These are phyloP conservation scores for Rosa persica DNA, from an alignment of 306 rosid genomes.

Conservation along the genomic window DNA sequence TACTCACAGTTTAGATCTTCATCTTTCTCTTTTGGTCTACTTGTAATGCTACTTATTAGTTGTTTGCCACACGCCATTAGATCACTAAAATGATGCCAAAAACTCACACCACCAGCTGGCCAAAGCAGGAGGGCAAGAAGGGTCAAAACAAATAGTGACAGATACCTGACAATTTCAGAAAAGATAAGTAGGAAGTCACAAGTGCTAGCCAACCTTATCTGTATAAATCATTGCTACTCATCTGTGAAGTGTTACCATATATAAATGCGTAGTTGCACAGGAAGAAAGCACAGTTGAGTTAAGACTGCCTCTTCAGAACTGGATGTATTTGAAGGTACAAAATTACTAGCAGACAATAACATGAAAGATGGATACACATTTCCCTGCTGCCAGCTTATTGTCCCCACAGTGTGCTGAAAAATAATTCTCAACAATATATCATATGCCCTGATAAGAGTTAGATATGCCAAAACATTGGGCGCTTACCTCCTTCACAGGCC, in stretches of 20 bases:
- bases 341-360: conserved; percentile 62
- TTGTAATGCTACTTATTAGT: conserved; percentile 40
- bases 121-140: conserved; percentile 61
- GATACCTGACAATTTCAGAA: conserved; percentile 53
- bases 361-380: conserved; percentile 81
- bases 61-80: conserved; percentile 33
- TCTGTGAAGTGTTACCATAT: conserved; percentile 48
- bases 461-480: conserved; percentile 19
- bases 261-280: conserved; percentile 65
- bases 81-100: conserved; percentile 46
- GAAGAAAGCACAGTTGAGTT: conserved; percentile 71
- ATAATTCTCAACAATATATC: conserved; percentile 34
- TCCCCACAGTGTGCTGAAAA: conserved; percentile 85
- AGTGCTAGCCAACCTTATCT: neutral
- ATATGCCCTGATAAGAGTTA: conserved; percentile 27
- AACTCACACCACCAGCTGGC: conserved; percentile 61
- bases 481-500: conserved; percentile 68
- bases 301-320: conserved; percentile 44
- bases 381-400: conserved; percentile 91
- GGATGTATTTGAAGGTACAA: conserved; percentile 43
- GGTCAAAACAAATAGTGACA: conserved; percentile 52
- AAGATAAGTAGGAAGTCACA: conserved; percentile 5
- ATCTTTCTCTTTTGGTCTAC: conserved; percentile 59
- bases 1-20: conserved; percentile 73
- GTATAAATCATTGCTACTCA: neutral